Percentiles rank a stretch among this genome's conserved stretches.
phyloP scores from a whole-genome alignment of 2,329 filamentous ascomycete genomes.

The Moelleriella libera region DNA sequence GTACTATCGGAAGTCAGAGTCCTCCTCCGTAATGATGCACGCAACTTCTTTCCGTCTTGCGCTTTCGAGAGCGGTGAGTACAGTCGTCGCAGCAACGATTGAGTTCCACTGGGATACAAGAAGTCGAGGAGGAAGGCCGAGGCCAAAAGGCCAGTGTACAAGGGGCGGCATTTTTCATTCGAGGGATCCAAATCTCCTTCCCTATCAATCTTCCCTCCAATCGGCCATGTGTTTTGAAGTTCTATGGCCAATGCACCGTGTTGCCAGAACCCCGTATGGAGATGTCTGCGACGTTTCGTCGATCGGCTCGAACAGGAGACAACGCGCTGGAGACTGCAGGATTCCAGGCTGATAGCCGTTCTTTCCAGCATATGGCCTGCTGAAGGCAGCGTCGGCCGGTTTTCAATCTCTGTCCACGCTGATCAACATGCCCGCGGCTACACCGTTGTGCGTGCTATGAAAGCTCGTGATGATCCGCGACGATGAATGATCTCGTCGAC shows the following conservation, averaged over 20 bases:
- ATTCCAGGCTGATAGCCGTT: constrained; percentile 40
- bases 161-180: constrained; percentile 10
- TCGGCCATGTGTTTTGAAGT: constrained; percentile 27
- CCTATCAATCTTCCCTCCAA: constrained; percentile 13
- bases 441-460: background rate
- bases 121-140: constrained; percentile 41
- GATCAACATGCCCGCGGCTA: constrained; percentile 11
- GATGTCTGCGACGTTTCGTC: constrained; percentile 24
- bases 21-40: constrained; percentile 9
- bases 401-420: constrained; percentile 3
- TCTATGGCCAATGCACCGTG: constrained; percentile 37
- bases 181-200: constrained; percentile 4
- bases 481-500: no score
- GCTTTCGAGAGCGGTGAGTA: constrained; percentile 14
- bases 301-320: constrained; percentile 23
- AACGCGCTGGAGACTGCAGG: constrained; percentile 38
- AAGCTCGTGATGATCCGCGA: no score
- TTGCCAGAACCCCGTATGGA: constrained; percentile 39
- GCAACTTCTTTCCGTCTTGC: constrained; percentile 7
- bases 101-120: constrained; percentile 33
- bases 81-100: constrained; percentile 25
- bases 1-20: constrained; percentile 12
- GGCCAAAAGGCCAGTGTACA: constrained; percentile 20
- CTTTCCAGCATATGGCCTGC: constrained; percentile 39
- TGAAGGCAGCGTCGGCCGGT: constrained; percentile 6